Evolutionary conservation across 495 filamentous ascomycete species (phyloP).

Genomic region (Pseudoneurospora amorphoporcata): DNA sequence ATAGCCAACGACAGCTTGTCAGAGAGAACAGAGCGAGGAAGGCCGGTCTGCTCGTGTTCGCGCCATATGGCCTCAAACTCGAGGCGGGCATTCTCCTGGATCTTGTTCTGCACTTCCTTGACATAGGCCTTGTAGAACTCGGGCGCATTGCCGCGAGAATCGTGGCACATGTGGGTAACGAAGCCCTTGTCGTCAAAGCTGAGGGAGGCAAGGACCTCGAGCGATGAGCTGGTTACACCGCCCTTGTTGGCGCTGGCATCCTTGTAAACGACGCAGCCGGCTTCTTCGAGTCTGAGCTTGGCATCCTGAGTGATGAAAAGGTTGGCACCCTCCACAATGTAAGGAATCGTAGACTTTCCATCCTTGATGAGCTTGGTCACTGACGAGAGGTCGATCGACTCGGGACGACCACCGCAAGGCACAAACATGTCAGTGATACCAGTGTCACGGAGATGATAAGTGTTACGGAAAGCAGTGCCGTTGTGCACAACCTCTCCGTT

Average conservation of each 20-base stretch:
- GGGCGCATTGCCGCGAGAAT: conserved; percentile 64
- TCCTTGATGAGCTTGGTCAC: conserved; percentile 77
- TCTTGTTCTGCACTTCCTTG: conserved; percentile 77
- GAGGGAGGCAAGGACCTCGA: conserved; percentile 88
- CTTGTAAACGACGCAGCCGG: conserved; percentile 91
- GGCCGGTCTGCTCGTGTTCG: conserved; percentile 74
- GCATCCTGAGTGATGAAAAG: conserved; percentile 98
- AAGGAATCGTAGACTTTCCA: conserved; percentile 75
- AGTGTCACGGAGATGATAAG: conserved; percentile 76
- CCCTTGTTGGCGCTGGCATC: conserved; percentile 98
- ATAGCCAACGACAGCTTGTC: conserved; percentile 86
- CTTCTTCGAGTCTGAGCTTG: conserved; percentile 87
- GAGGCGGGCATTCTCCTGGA: conserved; percentile 78
- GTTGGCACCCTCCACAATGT: conserved; percentile 96
- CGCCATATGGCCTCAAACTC: conserved; percentile 98
- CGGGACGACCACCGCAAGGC: conserved; percentile 90
- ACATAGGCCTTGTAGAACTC: conserved; percentile 91
- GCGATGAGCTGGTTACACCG: conserved; percentile 94
- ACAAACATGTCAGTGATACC: conserved; percentile 81
- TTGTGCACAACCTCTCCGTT: conserved; percentile 79
- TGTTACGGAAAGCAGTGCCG: conserved; percentile 92
- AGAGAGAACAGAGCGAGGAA: conserved; percentile 70
- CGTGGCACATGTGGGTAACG: conserved; percentile 85
- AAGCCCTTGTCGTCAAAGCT: conserved; percentile 88
- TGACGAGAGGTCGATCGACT: conserved; percentile 86